A percentile compares a stretch with the other conserved stretches of the same genome.
phyloP scores from a whole-genome alignment of 139 green algal genomes.

The Micractinium conductrix region DNA sequence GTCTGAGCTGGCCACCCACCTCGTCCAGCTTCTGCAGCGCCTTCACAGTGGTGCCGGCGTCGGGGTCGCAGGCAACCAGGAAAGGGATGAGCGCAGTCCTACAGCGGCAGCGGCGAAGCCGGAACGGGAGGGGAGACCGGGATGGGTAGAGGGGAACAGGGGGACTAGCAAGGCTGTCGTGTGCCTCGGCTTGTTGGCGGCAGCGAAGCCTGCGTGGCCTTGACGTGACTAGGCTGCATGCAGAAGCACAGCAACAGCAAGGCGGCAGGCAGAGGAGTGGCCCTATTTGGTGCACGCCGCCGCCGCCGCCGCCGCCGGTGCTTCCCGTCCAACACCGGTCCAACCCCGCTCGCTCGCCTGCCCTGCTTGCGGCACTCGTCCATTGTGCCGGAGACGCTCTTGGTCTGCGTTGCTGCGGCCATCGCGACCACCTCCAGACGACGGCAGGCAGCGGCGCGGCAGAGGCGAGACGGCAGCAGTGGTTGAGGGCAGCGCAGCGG shows the following conservation, averaged over 20 bases:
- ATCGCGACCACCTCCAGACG: constrained; percentile 1
- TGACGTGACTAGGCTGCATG: background rate
- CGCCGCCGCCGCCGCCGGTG: background rate
- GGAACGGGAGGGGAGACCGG: background rate
- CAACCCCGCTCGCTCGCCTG: constrained; percentile 22
- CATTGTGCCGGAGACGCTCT: constrained; percentile 59
- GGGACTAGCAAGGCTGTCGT: background rate
- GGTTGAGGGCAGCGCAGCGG: background rate
- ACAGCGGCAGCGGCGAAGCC: background rate
- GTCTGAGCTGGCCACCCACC: background rate
- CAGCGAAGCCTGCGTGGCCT: background rate
- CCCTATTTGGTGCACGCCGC: background rate
- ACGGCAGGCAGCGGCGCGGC: background rate
- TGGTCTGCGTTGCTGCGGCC: background rate
- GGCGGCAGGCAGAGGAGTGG: no score
- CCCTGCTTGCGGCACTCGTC: constrained; percentile 61
- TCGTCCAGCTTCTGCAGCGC: constrained; percentile 81
- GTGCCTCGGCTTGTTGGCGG: no score
- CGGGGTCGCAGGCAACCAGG: constrained; percentile 94
- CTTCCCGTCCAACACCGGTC: no score
- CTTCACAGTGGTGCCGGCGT: constrained; percentile 85
- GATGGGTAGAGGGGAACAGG: background rate
- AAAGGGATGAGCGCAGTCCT: constrained; percentile 95
- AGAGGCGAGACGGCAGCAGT: background rate
- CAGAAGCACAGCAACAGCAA: background rate